phyloP scores from a whole-genome alignment of 345 rosid genomes.

The Carallia brachiata region DNA sequence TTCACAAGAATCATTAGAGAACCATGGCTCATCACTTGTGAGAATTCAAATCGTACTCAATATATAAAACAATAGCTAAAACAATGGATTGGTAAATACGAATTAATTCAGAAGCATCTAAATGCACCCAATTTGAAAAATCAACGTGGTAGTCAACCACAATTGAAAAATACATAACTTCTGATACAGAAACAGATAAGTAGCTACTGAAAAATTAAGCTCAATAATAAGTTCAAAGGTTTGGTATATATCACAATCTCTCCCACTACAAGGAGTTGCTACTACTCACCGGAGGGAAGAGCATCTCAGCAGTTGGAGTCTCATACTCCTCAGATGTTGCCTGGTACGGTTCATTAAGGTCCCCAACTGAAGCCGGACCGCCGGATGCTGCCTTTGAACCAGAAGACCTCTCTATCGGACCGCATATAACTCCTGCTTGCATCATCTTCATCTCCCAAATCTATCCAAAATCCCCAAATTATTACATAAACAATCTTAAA shows the following conservation, averaged over 20 bases:
- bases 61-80: too few relatives aligned
- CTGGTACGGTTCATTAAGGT: conserved; percentile 94
- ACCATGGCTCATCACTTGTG: too few relatives aligned
- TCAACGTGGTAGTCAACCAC: too few relatives aligned
- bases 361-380: conserved; percentile 71
- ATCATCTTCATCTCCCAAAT: conserved; percentile 97
- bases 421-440: conserved; percentile 72
- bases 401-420: conserved; percentile 71
- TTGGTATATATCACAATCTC: neutral
- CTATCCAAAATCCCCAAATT: conserved; percentile 35
- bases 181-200: neutral
- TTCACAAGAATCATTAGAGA: neutral
- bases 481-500: conserved; percentile 9
- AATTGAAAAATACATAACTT: too few relatives aligned
- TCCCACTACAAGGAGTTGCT: neutral
- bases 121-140: too few relatives aligned
- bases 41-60: too few relatives aligned
- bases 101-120: too few relatives aligned
- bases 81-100: too few relatives aligned
- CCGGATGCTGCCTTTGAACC: conserved; percentile 56
- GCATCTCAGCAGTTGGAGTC: conserved; percentile 96
- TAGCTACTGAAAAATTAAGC: neutral
- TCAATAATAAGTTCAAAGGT: too few relatives aligned
- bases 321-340: conserved; percentile 83
- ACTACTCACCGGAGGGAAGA: conserved; percentile 78